Base-by-base conservation (phyloP, 192 early-diverging fungal genomes). In the Chytriomyces hyalinus region DNA sequence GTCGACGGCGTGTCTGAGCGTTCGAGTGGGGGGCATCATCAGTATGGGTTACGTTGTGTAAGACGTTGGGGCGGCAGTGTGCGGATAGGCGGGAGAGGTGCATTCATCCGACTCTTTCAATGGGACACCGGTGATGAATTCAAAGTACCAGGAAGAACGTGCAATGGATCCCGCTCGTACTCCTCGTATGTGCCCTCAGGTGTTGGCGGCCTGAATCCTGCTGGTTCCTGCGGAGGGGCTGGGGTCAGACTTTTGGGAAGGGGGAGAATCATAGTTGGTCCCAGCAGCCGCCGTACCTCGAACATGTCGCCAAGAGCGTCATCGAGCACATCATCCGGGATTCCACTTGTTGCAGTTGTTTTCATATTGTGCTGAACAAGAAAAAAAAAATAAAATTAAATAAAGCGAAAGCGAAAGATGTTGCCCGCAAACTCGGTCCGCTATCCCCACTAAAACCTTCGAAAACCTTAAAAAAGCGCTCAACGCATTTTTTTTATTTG, bases 191-290 rank as follows among this genome's bases (percentile, higher is more conserved):
- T 57, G 20, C 73, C 64, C 53, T 76, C 47, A 60, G 82, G 82
- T n/a, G 82, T 75, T 6, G 78, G 61, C 6, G 82, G 82, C 15
- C 82, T 62, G 75, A 80, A 83, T 44, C 70, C 79, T 69, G 57
- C 69, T 13, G 82, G 82, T 70, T 83, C 82, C 36, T 36, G 36
- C 36, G 4, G 2, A n/a, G n/a, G 1, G 36, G 36, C 36, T 36
- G 0, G 36, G 36, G 36, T 36, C 36, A 36, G 36, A 36, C 36
- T 36, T 36, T 36, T 36, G 36, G 24, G 24, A 26, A 26, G 24
- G 36, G 2, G 36, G 36, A 36, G 36, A 36, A 36, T 36, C 0
- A 26, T 36, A n/a, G 36, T 36, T 36, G 36, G 2, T 26, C 24
- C 24, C 36, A 36, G 36, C 36, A 0, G 4, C 36, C n/a, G n/a